Percentiles rank a stretch among this genome's conserved stretches.
These are phyloP conservation scores for Fusarium sp. DNA, from an alignment of 2,329 filamentous ascomycete species.

Conservation along the genomic window DNA sequence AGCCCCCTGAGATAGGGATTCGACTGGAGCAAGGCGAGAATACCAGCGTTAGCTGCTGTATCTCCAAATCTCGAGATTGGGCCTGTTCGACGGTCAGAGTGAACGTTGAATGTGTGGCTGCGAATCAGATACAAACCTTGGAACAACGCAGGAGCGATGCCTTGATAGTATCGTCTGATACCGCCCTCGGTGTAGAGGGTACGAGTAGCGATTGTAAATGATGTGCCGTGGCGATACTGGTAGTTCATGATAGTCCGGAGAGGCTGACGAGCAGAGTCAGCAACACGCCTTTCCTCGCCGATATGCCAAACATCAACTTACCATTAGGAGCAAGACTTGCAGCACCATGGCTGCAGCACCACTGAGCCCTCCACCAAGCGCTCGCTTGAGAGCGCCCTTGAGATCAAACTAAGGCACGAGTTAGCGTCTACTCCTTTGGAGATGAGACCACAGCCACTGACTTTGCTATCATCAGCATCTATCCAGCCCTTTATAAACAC, in stretches of 20 bases:
- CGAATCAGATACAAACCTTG: constrained; percentile 48
- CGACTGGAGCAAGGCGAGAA: constrained; percentile 57
- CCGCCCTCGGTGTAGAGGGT: constrained; percentile 56
- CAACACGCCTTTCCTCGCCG: too few relatives aligned
- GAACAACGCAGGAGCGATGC: constrained; percentile 55
- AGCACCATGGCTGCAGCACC: constrained; percentile 60
- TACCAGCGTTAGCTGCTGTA: constrained; percentile 59
- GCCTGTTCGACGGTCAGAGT: constrained; percentile 40
- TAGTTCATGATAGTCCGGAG: constrained; percentile 62
- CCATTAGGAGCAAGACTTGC: constrained; percentile 59
- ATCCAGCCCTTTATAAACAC: constrained; percentile 23
- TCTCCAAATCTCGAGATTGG: constrained; percentile 58
- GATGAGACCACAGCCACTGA: rapidly evolving
- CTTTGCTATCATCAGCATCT: constrained; percentile 27
- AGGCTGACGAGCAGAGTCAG: constrained; percentile 45
- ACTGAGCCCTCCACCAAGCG: constrained; percentile 57
- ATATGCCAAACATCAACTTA: constrained; percentile 17
- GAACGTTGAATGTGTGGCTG: rapidly evolving
- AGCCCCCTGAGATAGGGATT: constrained; percentile 56
- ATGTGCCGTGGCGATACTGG: constrained; percentile 57
- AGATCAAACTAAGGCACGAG: constrained; percentile 53
- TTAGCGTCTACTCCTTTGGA: rapidly evolving
- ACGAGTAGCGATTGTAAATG: constrained; percentile 51
- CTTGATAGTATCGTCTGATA: constrained; percentile 56
- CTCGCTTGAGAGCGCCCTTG: constrained; percentile 53